Base-by-base conservation (phyloP, 768 basidiomycete genomes). In the Xerocomus spinulosus region DNA sequence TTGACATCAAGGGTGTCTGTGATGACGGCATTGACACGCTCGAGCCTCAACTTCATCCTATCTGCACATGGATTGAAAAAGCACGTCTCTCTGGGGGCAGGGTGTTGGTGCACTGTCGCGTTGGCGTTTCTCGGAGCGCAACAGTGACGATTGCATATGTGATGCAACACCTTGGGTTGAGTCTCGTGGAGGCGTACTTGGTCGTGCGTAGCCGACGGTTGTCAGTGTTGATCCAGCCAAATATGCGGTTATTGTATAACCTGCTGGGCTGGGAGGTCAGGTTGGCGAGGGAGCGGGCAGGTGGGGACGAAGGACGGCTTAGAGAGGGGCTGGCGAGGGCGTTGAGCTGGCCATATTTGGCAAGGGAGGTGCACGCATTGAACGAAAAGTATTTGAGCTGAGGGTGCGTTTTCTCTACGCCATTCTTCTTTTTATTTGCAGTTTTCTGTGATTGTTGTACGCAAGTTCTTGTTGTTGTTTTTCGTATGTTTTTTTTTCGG, bases 1-100 rank as follows among this genome's bases (percentile, higher is more conserved):
- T 93, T 45, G 92, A 94, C 64, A 89, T 93, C 64, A 85, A 92
- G 68, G 87, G 87, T 33, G 83, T 96, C 23, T 89, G 91, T 60
- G 95, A 98, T 67, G 95, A 98, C 63, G 95, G 95, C 4, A 95
- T 96, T 63, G 93, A 95, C 68, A 91, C 89, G 24, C 78, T 98
- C 24, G 85, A 91, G 59, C 91, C 89, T 6, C 85, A 93, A 67
- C 77, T 98, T 26, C 82, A 82, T 50, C 84, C 86, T 3, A 88
- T 95, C 34, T 92, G 92, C 61, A 85, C 84, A 38, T 97, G 93
- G 90, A 97, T 98, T 57, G 92, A 95, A 59, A 76, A 79, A 42
- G 95, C 92, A 35, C 73, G 91, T 33, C 67, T 71, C 28, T 78
- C 83, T 42, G 93, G 94, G 7, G 95, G 95, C 3, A 87, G 88